Evolutionary conservation across 495 filamentous ascomycete genomes (phyloP).

Genomic region (Xylaria venustula): DNA sequence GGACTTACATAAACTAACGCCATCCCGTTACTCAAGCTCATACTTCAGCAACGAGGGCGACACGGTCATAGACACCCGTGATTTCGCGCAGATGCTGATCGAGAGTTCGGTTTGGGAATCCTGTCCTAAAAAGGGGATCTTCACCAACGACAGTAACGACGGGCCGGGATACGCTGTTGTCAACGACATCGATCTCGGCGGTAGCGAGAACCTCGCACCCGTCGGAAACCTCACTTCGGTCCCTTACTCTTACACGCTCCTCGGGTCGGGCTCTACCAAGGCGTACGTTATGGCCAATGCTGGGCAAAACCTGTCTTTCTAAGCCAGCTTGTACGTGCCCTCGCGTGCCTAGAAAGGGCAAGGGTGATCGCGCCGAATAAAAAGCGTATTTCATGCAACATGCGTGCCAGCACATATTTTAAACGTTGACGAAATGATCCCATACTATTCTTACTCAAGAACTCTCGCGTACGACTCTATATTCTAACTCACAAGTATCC

Average conservation of each 20-base stretch:
- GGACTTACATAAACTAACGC: background rate
- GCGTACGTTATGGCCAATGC: slow-evolving; percentile 46
- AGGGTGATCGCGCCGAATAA: too few relatives aligned
- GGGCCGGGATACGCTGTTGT: slow-evolving; percentile 45
- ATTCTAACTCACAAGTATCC: too few relatives aligned
- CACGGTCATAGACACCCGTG: slow-evolving; percentile 63
- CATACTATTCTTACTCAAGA: too few relatives aligned
- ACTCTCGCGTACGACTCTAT: too few relatives aligned
- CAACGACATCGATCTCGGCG: slow-evolving; percentile 57
- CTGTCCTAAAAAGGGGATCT: slow-evolving; percentile 46
- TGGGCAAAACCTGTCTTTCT: slow-evolving; percentile 56
- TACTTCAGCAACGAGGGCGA: slow-evolving; percentile 40
- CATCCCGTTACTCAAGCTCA: slow-evolving; percentile 23
- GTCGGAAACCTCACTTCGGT: slow-evolving; percentile 49
- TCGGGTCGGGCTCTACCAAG: slow-evolving; percentile 44
- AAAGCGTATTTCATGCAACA: too few relatives aligned
- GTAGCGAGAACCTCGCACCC: slow-evolving; percentile 44
- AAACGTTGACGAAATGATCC: too few relatives aligned
- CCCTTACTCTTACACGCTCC: slow-evolving; percentile 51
- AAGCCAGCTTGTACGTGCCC: slow-evolving; percentile 7
- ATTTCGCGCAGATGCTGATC: slow-evolving; percentile 62
- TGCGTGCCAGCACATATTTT: too few relatives aligned
- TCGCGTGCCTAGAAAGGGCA: too few relatives aligned
- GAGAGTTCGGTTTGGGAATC: slow-evolving; percentile 59
- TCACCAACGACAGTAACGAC: slow-evolving; percentile 54